Conservation (phyloP, 1,284 basidiomycete species). For the Ceratobasidium sp. region DNA sequence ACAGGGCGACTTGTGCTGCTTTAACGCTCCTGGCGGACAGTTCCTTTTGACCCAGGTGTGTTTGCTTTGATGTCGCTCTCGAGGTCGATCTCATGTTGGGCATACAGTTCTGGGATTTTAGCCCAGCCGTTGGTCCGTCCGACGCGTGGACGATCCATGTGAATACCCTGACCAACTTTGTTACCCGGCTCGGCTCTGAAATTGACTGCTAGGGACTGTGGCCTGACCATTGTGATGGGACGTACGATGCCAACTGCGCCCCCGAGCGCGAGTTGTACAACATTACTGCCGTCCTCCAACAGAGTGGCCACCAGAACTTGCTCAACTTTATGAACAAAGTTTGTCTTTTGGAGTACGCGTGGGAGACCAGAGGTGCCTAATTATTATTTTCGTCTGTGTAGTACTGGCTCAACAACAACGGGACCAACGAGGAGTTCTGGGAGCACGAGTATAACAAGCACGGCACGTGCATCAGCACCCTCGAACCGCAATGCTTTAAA, state of each 20-base stretch:
- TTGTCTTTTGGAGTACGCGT: not conserved
- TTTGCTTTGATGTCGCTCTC: not conserved
- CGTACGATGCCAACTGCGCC: conserved; percentile 53
- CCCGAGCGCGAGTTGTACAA: conserved; percentile 49
- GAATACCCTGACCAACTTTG: not conserved
- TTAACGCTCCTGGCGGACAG: conserved; percentile 37
- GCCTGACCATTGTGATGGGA: conserved; percentile 54
- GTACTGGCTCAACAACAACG: conserved; percentile 53
- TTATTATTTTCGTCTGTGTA: not conserved
- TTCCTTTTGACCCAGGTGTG: conserved; percentile 42
- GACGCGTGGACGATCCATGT: conserved; percentile 50
- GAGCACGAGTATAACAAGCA: conserved; percentile 52
- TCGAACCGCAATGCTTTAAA: conserved; percentile 48
- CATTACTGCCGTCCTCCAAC: conserved; percentile 50
- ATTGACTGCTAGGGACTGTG: conserved; percentile 46
- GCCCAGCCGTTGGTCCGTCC: conserved; percentile 47
- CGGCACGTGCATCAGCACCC: conserved; percentile 50
- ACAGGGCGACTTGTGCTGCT: conserved; percentile 42
- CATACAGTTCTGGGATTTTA: conserved; percentile 42
- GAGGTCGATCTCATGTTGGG: not conserved
- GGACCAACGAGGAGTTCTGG: conserved; percentile 54
- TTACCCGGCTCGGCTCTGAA: not conserved
- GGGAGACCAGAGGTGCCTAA: not conserved
- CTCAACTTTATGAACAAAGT: conserved; percentile 52
- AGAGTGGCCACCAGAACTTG: conserved; percentile 47